phyloP scores from a whole-genome alignment of 2,329 filamentous ascomycete genomes.

The Malbranchea zuffiana region DNA sequence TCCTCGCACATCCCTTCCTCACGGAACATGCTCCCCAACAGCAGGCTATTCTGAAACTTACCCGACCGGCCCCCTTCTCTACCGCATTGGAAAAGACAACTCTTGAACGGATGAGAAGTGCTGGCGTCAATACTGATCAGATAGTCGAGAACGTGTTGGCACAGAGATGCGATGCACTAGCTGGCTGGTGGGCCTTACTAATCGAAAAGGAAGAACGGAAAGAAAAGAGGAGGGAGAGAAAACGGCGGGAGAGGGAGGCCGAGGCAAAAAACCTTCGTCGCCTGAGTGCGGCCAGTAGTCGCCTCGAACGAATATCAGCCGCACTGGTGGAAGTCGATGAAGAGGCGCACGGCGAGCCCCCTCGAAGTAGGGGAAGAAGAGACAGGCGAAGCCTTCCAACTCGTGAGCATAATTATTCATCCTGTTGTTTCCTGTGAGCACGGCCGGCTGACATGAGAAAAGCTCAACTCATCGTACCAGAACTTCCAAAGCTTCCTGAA shows the following conservation, averaged over 20 bases:
- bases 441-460: neutral
- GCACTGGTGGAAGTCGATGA: slow-evolving; percentile 69
- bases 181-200: slow-evolving; percentile 91
- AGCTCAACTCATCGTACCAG: slow-evolving; percentile 54
- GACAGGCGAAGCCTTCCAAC: slow-evolving; percentile 59
- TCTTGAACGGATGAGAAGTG: slow-evolving; percentile 80
- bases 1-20: slow-evolving; percentile 78
- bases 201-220: slow-evolving; percentile 93
- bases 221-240: slow-evolving; percentile 64
- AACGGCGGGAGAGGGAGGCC: slow-evolving; percentile 71
- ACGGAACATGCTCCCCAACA: slow-evolving; percentile 78
- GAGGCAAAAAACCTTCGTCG: slow-evolving; percentile 70
- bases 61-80: slow-evolving; percentile 70
- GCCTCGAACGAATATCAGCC: slow-evolving; percentile 69
- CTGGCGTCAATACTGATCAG: slow-evolving; percentile 85
- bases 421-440: slow-evolving; percentile 31
- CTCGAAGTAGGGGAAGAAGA: slow-evolving; percentile 63
- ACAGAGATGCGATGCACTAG: slow-evolving; percentile 77
- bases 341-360: slow-evolving; percentile 50
- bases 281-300: slow-evolving; percentile 79
- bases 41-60: slow-evolving; percentile 74
- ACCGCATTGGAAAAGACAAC: slow-evolving; percentile 84
- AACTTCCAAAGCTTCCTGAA: slow-evolving; percentile 69
- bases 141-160: slow-evolving; percentile 90
- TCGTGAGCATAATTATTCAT: slow-evolving; percentile 39